These are phyloP conservation scores for Nicotiana undulata DNA, from an alignment of 257 asterid genomes.

Conservation along the genomic window DNA sequence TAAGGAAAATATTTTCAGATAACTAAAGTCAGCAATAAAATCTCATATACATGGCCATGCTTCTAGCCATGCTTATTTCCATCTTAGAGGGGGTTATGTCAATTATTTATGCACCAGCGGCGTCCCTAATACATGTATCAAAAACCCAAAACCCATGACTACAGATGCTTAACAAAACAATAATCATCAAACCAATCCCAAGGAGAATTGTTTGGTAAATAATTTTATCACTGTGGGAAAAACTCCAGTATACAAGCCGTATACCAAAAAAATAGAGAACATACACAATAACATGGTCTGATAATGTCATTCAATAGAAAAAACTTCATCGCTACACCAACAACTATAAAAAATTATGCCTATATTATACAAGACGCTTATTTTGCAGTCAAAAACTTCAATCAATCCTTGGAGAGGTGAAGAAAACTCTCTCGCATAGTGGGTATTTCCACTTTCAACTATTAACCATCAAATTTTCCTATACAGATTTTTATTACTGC, in stretches of 20 bases:
- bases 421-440: not conserved
- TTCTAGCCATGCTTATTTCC: not conserved
- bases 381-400: not conserved
- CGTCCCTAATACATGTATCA: not conserved
- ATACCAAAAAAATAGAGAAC: not conserved
- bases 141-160: not conserved
- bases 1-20: not conserved
- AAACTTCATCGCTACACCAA: not conserved
- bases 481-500: not conserved
- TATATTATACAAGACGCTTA: not conserved
- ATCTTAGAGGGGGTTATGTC: not conserved
- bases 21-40: not conserved
- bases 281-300: not conserved
- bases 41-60: not conserved
- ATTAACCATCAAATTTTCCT: not conserved
- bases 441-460: not conserved
- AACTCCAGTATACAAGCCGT: not conserved
- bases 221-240: not conserved
- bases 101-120: not conserved
- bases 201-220: not conserved
- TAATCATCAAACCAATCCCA: not conserved
- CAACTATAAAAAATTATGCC: not conserved
- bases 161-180: not conserved
- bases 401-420: not conserved
- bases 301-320: not conserved